Evolutionary conservation across 2,329 filamentous ascomycete species (phyloP).

Genomic region (Aspergillus fumigatiaffinis): DNA sequence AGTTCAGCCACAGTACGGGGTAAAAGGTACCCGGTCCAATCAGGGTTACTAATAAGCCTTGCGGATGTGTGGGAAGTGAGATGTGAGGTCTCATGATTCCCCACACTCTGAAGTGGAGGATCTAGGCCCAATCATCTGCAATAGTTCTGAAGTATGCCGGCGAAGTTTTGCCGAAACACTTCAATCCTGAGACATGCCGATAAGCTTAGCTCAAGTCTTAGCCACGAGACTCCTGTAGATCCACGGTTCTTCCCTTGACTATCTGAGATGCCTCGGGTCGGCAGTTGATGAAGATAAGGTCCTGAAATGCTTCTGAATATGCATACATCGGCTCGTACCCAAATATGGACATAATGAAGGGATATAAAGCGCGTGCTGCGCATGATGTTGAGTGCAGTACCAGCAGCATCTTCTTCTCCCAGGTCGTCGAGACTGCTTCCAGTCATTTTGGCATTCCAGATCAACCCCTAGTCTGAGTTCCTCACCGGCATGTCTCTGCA

Average conservation of each 20-base stretch:
- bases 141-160: not conserved
- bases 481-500: conserved; percentile 11
- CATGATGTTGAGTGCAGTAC: not conserved
- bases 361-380: not conserved
- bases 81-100: not conserved
- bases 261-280: not conserved
- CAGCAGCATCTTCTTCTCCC: not conserved
- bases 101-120: not conserved
- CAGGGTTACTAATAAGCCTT: not conserved
- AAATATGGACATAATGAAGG: not conserved
- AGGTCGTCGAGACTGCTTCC: not conserved
- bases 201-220: not conserved
- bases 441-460: not conserved
- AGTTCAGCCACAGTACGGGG: not conserved
- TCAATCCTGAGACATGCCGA: not conserved
- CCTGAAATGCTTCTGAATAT: not conserved
- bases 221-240: not conserved
- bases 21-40: not conserved
- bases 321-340: not conserved
- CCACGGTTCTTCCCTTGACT: not conserved
- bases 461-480: not conserved
- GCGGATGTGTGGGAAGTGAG: not conserved
- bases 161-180: not conserved
- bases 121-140: not conserved
- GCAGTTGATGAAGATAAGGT: not conserved